Percentiles rank a stretch among this genome's conserved stretches.
These are phyloP conservation scores for Aegle marmelos DNA, from an alignment of 345 rosid genomes.

Conservation along the genomic window DNA sequence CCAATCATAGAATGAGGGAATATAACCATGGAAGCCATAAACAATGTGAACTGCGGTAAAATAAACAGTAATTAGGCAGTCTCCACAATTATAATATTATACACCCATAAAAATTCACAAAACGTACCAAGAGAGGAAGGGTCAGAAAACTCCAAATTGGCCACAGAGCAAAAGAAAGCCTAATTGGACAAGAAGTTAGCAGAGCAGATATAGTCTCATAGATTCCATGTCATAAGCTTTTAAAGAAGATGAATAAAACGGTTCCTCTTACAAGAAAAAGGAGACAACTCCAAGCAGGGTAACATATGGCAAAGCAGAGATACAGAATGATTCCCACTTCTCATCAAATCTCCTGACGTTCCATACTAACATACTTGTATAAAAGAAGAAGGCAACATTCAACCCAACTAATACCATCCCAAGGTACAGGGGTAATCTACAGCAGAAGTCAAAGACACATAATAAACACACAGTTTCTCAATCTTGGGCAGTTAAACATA, in stretches of 20 bases:
- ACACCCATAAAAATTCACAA: slow-evolving; percentile 1
- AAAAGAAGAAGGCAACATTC: slow-evolving; percentile 66
- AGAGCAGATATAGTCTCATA: slow-evolving; percentile 12
- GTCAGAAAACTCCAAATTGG: slow-evolving; percentile 96
- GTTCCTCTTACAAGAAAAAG: slow-evolving; percentile 74
- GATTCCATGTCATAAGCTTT: slow-evolving; percentile 4
- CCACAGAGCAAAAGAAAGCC: slow-evolving; percentile 83
- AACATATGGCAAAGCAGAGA: slow-evolving; percentile 77
- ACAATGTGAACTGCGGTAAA: slow-evolving; percentile 79
- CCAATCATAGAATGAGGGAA: slow-evolving; percentile 72
- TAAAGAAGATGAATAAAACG: background rate
- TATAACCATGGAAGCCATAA: slow-evolving; percentile 88
- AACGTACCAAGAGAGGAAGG: slow-evolving; percentile 86
- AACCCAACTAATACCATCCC: slow-evolving; percentile 70
- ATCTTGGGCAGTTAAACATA: background rate
- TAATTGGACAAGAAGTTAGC: slow-evolving; percentile 27
- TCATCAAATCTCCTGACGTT: slow-evolving; percentile 82
- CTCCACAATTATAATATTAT: slow-evolving; percentile 1
- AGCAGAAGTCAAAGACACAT: slow-evolving; percentile 10
- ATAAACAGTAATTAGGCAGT: slow-evolving; percentile 14
- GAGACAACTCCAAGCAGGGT: slow-evolving; percentile 81
- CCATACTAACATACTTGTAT: slow-evolving; percentile 76
- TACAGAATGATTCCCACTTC: slow-evolving; percentile 77
- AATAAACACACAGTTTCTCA: background rate
- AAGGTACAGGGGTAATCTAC: slow-evolving; percentile 80